phyloP scores from a whole-genome alignment of 108 stramenopile species.

The Stephanodiscus minutulus region DNA sequence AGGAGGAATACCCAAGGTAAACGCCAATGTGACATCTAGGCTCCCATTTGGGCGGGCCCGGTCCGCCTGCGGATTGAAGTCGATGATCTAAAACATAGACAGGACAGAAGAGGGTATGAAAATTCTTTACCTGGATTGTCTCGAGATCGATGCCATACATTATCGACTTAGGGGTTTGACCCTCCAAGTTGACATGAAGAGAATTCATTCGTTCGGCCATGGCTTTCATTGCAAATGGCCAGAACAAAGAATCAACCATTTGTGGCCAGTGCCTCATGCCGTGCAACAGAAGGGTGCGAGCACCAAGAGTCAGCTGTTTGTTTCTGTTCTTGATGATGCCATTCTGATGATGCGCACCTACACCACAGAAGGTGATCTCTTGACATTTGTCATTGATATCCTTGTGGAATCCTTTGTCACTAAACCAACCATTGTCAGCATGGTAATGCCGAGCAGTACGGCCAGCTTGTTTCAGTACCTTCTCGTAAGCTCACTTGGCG shows the following conservation, averaged over 20 bases:
- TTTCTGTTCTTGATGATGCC: constrained; percentile 24
- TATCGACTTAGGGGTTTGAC: constrained; percentile 7
- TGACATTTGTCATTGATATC: constrained; percentile 5
- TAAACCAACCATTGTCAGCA: constrained; percentile 24
- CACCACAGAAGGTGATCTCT: constrained; percentile 19
- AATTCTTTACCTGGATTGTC: background rate
- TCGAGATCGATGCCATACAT: background rate
- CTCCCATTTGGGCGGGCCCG: constrained; percentile 30
- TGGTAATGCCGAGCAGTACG: constrained; percentile 9
- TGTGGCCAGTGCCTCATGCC: constrained; percentile 18
- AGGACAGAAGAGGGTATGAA: constrained; percentile 22
- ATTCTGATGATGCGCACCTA: constrained; percentile 40
- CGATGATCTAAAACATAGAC: constrained; percentile 19
- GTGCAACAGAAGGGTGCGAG: constrained; percentile 16
- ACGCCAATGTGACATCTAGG: constrained; percentile 24
- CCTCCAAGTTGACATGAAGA: constrained; percentile 6
- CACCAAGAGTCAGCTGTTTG: constrained; percentile 21
- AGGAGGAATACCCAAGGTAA: constrained; percentile 34
- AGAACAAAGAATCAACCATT: constrained; percentile 14
- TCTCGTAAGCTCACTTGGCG: constrained; percentile 24
- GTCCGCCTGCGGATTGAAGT: constrained; percentile 2
- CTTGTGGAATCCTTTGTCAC: constrained; percentile 13
- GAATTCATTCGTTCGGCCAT: constrained; percentile 12
- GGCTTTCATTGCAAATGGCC: constrained; percentile 29
- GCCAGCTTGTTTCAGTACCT: background rate